A percentile compares a stretch with the other conserved stretches of the same genome.
These are phyloP conservation scores for Phaeosphaeriaceae sp. DNA, from an alignment of 2,329 filamentous ascomycete genomes.

Conservation along the genomic window DNA sequence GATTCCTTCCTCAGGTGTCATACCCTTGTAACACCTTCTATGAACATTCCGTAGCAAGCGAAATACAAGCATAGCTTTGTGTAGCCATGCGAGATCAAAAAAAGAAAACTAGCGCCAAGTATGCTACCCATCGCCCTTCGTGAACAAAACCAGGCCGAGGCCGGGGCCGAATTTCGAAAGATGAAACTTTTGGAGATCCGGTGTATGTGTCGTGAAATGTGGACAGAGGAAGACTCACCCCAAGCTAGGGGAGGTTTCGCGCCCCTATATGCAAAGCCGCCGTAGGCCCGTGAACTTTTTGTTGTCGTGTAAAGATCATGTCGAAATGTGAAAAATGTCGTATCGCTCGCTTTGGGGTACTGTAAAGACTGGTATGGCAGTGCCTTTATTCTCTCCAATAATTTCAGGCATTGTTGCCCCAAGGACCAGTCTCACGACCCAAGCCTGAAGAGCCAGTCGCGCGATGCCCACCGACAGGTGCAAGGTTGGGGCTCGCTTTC, in stretches of 20 bases:
- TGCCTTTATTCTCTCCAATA: background rate
- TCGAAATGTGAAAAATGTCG: background rate
- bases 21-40: background rate
- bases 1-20: background rate
- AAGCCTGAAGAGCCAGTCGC: conserved; percentile 27
- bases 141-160: background rate
- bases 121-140: background rate
- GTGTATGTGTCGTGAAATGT: background rate
- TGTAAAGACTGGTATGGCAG: background rate
- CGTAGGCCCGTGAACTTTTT: background rate
- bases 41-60: background rate
- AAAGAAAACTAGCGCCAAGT: background rate
- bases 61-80: background rate
- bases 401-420: background rate
- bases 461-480: conserved; percentile 44
- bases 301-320: background rate
- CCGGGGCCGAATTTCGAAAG: background rate
- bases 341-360: background rate
- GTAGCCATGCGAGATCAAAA: background rate
- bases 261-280: background rate
- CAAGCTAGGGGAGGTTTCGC: background rate
- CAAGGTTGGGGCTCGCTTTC: conserved; percentile 44
- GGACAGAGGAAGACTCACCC: background rate
- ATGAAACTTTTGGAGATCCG: background rate
- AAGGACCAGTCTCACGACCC: conserved; percentile 10